These are phyloP conservation scores for Cercospora citrullina DNA, from an alignment of 2,329 filamentous ascomycete genomes.

Conservation along the genomic window DNA sequence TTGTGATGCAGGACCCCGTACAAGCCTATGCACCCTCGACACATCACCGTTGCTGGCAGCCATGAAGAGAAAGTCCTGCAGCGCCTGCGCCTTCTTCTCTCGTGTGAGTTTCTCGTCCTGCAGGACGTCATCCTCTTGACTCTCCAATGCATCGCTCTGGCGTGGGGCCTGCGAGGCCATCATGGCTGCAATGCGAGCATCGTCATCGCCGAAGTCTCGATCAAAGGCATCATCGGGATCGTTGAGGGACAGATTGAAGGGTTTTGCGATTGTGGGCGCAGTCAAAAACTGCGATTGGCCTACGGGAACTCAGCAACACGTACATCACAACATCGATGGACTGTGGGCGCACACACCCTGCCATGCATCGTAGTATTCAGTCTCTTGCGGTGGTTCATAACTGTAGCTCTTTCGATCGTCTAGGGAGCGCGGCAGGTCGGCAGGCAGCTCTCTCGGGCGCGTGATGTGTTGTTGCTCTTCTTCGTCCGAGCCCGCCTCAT, in stretches of 20 bases:
- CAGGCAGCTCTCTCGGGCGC: constrained; percentile 61
- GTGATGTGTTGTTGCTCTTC: constrained; percentile 34
- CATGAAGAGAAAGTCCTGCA: constrained; percentile 90
- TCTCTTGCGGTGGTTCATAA: constrained; percentile 70
- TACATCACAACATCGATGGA: background rate
- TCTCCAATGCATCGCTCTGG: constrained; percentile 61
- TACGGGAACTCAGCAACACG: constrained; percentile 43
- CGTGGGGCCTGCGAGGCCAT: constrained; percentile 84
- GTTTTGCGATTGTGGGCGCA: constrained; percentile 78
- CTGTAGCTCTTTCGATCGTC: constrained; percentile 75
- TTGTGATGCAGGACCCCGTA: constrained; percentile 70
- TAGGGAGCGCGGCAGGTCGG: constrained; percentile 85
- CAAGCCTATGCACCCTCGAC: constrained; percentile 72
- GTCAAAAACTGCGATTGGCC: constrained; percentile 95
- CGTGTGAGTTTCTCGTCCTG: constrained; percentile 70
- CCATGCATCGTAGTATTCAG: constrained; percentile 98
- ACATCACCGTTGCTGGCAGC: constrained; percentile 95
- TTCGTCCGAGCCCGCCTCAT: constrained; percentile 25
- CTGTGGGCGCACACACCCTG: constrained; percentile 64
- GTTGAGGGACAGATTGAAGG: constrained; percentile 77
- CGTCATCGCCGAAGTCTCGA: constrained; percentile 68
- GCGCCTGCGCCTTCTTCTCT: constrained; percentile 73
- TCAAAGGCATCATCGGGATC: constrained; percentile 63
- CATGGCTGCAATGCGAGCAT: constrained; percentile 91
- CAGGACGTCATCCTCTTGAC: constrained; percentile 78